phyloP scores from a whole-genome alignment of 148 eudicot genomes.

The Diospyros lotus region DNA sequence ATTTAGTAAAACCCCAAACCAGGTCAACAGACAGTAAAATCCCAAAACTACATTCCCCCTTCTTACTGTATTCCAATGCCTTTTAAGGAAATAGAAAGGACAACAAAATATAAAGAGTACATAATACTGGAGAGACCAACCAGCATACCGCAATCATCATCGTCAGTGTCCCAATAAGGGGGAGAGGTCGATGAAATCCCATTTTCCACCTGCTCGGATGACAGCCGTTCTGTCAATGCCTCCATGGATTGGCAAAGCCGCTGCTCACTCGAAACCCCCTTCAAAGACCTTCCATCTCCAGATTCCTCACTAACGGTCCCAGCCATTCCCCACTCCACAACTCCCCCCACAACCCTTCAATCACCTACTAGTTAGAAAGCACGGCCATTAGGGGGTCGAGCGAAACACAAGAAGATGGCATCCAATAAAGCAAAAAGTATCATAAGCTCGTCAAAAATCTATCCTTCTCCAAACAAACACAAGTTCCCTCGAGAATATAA shows the following conservation, averaged over 20 bases:
- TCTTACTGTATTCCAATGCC: neutral
- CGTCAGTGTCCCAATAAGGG: slow-evolving; percentile 89
- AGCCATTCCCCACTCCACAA: slow-evolving; percentile 55
- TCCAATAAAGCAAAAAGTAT: neutral
- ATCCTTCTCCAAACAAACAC: slow-evolving; percentile 3
- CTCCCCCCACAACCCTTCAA: slow-evolving; percentile 29
- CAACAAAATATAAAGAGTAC: neutral
- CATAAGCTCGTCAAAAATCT: neutral
- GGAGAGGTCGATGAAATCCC: slow-evolving; percentile 88
- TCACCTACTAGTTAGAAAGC: slow-evolving; percentile 30
- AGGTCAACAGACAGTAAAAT: neutral
- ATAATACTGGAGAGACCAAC: neutral
- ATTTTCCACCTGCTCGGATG: slow-evolving; percentile 77
- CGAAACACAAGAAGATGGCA: too few species aligned
- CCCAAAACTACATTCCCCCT: neutral
- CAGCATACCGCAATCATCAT: slow-evolving; percentile 55
- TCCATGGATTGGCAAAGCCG: slow-evolving; percentile 62
- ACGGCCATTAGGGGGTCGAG: neutral
- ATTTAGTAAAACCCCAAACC: neutral
- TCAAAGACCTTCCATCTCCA: slow-evolving; percentile 51
- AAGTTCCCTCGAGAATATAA: too few species aligned
- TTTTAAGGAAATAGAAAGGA: neutral
- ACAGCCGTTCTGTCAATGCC: slow-evolving; percentile 80
- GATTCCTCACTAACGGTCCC: slow-evolving; percentile 60
- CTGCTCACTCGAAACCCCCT: slow-evolving; percentile 52